These are phyloP conservation scores for Triticum timopheevii DNA, from an alignment of 176 grass and related monocot genomes.

Conservation along the genomic window DNA sequence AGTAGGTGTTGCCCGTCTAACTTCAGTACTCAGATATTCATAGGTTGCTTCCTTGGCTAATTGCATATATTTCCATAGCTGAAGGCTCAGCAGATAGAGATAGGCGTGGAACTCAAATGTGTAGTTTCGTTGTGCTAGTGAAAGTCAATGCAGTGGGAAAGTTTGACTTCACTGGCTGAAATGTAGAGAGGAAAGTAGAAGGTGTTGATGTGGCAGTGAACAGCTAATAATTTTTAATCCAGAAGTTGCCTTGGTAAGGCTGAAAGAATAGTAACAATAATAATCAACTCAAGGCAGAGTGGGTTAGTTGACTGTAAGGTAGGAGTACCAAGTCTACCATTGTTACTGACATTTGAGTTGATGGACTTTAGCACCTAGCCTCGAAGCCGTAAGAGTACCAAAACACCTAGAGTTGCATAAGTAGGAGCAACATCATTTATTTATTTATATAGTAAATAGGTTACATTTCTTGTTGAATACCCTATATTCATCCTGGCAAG, in stretches of 20 bases:
- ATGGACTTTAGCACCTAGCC: not conserved
- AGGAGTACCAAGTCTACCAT: not conserved
- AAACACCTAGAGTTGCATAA: not conserved
- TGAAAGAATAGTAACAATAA: not conserved
- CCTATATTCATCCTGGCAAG: not conserved
- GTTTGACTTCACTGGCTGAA: not conserved
- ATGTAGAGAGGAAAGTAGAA: not conserved
- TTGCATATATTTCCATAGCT: not conserved
- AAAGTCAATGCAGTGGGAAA: not conserved
- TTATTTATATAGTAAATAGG: not conserved
- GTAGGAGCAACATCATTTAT: not conserved
- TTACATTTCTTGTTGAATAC: not conserved
- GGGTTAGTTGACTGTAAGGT: not conserved
- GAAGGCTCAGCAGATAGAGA: not conserved
- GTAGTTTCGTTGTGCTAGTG: not conserved
- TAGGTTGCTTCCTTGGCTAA: not conserved
- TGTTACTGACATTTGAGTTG: not conserved
- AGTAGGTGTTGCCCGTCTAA: not conserved
- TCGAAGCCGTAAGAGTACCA: not conserved
- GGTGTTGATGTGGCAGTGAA: not conserved
- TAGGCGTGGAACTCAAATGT: not conserved
- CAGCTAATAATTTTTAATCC: not conserved
- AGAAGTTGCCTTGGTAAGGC: not conserved
- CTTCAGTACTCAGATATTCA: slow-evolving; percentile 7
- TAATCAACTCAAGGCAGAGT: not conserved